Evolutionary conservation across 257 asterid genomes (phyloP), one percentile per base, ranked within the genome.

Genomic region (Agastache rugosa): DNA sequence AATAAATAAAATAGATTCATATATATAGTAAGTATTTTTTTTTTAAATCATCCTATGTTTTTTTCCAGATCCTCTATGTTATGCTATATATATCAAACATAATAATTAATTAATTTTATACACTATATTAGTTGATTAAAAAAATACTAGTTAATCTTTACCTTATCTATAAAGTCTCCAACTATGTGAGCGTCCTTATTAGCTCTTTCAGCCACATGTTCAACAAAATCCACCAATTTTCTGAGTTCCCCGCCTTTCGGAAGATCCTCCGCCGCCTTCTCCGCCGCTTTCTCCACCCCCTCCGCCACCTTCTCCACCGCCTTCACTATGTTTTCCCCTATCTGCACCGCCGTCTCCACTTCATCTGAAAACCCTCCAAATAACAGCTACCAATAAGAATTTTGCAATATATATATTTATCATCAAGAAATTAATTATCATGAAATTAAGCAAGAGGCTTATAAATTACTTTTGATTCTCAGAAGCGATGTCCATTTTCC

Each of bases 131-230:
- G 5, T 31, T 29, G 34, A 0, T 29, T 29, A 29, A 29, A 31
- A 4, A 31, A 37, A 8, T 7, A n/a, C n/a, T 15, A 16, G 1
- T 12, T 5, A 25, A 14, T 59, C 2, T 54, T 7, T 51, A 86
- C 92, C 90, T 80, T 83, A 48, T 88, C 88, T 15, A 88, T 88
- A 5, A 83, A 70, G 12, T 86, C 85, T 10, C 59, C 91, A 16
- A 88, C 75, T 45, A 15, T 0, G 35, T 81, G 86, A 72, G 93
- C 89, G 11, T 85, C 85, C 51, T 72, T 79, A 16, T 62, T 78
- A 1, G 88, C 79, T 72, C 55, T 63, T 71, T 85, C 85, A 35
- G 94, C 94, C 50, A 81, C 48, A 35, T 85, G 75, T 71, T 88
- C 92, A 8, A 90, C 79, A 8, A 82, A 78, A 51, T 78, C 78